Conservation (phyloP, 2,329 filamentous ascomycete genomes). For the Trichoderma sp. region DNA sequence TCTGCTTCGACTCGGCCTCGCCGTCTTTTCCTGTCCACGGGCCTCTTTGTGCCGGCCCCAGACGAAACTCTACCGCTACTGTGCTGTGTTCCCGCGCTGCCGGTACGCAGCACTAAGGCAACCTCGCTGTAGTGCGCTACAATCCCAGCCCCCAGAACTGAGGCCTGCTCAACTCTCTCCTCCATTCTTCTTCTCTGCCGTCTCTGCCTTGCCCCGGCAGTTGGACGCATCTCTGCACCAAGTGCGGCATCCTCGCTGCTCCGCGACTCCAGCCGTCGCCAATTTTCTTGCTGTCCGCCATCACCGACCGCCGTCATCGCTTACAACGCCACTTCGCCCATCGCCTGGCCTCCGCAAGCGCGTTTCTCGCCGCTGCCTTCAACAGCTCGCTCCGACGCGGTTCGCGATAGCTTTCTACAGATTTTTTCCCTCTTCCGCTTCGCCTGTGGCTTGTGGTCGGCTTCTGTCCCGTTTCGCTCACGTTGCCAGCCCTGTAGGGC, state of each 20-base stretch:
- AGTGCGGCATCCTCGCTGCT: slow-evolving; percentile 7
- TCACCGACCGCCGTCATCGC: slow-evolving; percentile 14
- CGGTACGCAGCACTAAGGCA: slow-evolving; percentile 16
- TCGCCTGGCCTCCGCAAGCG: slow-evolving; percentile 5
- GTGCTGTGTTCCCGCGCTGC: slow-evolving; percentile 19
- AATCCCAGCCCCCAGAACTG: slow-evolving; percentile 14
- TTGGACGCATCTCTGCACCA: background rate
- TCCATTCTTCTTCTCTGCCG: slow-evolving; percentile 5
- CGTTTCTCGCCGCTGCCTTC: slow-evolving; percentile 2
- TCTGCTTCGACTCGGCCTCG: background rate
- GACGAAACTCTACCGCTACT: background rate
- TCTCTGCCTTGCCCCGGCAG: background rate
- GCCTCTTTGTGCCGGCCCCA: background rate
- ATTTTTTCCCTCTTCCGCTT: background rate
- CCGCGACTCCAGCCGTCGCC: slow-evolving; percentile 8
- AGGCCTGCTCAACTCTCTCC: slow-evolving; percentile 2
- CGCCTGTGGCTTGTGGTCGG: background rate
- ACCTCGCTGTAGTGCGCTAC: slow-evolving; percentile 14
- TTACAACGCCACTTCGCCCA: slow-evolving; percentile 1
- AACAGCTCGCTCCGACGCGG: slow-evolving; percentile 1
- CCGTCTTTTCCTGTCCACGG: background rate
- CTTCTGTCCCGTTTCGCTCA: slow-evolving; percentile 31
- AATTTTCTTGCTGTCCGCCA: background rate
- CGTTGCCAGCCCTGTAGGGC: slow-evolving; percentile 33
- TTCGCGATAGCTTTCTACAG: slow-evolving; percentile 7